These are phyloP conservation scores for Pleurozium schreberi DNA, from an alignment of 225 moss, liverwort and hornwort species.

Conservation along the genomic window DNA sequence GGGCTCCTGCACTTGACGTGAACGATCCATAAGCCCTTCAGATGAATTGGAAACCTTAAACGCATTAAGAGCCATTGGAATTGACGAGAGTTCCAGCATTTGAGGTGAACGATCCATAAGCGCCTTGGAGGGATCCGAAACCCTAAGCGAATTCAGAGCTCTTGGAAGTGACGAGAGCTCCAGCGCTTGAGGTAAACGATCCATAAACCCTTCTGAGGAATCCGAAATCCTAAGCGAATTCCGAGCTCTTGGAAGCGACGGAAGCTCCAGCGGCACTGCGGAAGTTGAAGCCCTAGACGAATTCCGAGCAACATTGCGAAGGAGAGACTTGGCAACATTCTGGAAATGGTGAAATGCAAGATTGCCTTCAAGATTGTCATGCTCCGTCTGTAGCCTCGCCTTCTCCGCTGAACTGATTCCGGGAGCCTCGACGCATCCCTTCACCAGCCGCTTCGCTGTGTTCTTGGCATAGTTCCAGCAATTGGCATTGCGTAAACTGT, in stretches of 20 bases:
- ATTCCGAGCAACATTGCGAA: background rate
- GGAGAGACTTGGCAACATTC: constrained; percentile 7
- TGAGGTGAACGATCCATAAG: background rate
- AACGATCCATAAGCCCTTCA: background rate
- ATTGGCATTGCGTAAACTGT: constrained; percentile 2
- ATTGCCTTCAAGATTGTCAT: constrained; percentile 4
- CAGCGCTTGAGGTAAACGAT: background rate
- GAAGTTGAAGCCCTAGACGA: background rate
- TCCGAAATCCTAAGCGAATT: background rate
- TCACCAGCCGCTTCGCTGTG: constrained; percentile 2
- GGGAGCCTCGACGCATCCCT: background rate
- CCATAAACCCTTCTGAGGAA: background rate
- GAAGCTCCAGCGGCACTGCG: background rate
- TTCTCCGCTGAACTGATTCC: background rate
- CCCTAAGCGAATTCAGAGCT: background rate
- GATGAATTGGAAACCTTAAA: background rate
- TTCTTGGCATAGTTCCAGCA: constrained; percentile 27
- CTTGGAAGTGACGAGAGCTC: background rate
- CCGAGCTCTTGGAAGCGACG: background rate
- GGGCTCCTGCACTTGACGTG: background rate
- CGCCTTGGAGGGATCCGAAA: background rate
- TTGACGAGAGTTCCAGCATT: background rate
- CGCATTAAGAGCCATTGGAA: background rate
- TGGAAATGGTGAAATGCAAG: constrained; percentile 3
- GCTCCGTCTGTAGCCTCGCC: background rate